Conservation (phyloP, 23 red algal genomes). For the Gracilariopsis chorda region DNA sequence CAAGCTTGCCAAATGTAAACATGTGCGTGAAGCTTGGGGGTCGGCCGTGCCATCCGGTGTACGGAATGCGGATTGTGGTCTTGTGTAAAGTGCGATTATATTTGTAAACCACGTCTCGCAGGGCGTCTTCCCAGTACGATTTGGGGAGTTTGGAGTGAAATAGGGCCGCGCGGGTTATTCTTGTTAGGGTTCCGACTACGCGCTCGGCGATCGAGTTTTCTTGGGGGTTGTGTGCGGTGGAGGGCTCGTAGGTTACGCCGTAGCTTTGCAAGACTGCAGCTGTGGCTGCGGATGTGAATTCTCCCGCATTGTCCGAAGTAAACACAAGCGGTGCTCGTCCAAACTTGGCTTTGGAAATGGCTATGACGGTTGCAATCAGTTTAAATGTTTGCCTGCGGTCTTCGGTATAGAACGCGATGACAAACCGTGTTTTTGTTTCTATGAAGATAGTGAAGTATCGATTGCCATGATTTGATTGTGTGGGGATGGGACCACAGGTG, state of each 20-base stretch:
- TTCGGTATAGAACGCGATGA: too few species aligned
- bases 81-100: background rate
- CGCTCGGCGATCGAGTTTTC: background rate
- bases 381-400: too few species aligned
- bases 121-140: background rate
- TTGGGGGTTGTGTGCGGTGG: background rate
- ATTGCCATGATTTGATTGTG: too few species aligned
- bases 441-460: too few species aligned
- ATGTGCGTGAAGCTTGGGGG: background rate
- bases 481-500: too few species aligned
- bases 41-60: background rate
- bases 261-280: background rate
- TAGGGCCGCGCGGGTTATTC: background rate
- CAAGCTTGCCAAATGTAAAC: background rate
- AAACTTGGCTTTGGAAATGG: too few species aligned
- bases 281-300: background rate
- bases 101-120: background rate
- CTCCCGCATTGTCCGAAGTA: background rate
- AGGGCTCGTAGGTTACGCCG: background rate
- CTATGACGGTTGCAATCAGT: too few species aligned
- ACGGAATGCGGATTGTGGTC: background rate
- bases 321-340: background rate
- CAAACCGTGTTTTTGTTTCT: too few species aligned
- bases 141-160: background rate
- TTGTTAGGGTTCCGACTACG: background rate